Percentiles rank a stretch among this genome's conserved stretches.
phyloP scores from a whole-genome alignment of 495 filamentous ascomycete genomes.

The Neurospora sp. region DNA sequence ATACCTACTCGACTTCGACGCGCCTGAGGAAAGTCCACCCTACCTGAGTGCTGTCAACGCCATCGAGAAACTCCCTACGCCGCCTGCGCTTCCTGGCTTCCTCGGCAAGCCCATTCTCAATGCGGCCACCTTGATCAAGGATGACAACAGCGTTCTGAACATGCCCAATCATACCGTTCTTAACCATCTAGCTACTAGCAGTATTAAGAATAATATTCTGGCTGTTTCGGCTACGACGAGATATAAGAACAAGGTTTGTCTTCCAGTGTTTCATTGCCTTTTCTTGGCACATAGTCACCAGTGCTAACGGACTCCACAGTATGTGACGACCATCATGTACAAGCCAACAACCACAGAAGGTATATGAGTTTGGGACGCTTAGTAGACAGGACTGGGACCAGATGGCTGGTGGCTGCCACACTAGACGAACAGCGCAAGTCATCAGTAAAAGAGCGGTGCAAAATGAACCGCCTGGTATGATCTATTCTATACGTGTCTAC shows the following conservation, averaged over 20 bases:
- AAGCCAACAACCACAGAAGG: slow-evolving; percentile 56
- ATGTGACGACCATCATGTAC: slow-evolving; percentile 95
- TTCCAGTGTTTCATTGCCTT: not conserved
- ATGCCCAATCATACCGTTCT: slow-evolving; percentile 96
- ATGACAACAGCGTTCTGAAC: slow-evolving; percentile 90
- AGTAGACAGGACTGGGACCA: not conserved
- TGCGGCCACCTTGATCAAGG: slow-evolving; percentile 80
- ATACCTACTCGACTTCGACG: slow-evolving; percentile 78
- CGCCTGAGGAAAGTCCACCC: slow-evolving; percentile 60
- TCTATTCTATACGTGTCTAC: not conserved
- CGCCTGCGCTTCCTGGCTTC: slow-evolving; percentile 83
- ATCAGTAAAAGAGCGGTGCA: not conserved
- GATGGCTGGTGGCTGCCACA: not conserved
- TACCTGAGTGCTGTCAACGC: slow-evolving; percentile 60
- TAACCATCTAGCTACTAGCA: slow-evolving; percentile 96
- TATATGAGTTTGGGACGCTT: slow-evolving; percentile 1
- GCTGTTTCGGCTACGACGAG: slow-evolving; percentile 95
- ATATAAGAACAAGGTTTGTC: slow-evolving; percentile 82
- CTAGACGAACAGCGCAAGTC: not conserved
- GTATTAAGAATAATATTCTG: slow-evolving; percentile 90
- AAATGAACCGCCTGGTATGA: not conserved
- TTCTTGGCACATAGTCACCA: too few species aligned
- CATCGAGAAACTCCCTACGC: slow-evolving; percentile 64
- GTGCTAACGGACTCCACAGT: slow-evolving; percentile 43
- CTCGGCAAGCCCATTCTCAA: slow-evolving; percentile 92